Conservation (phyloP, 75 land plant species). For the Sequoiadendron giganteum region DNA sequence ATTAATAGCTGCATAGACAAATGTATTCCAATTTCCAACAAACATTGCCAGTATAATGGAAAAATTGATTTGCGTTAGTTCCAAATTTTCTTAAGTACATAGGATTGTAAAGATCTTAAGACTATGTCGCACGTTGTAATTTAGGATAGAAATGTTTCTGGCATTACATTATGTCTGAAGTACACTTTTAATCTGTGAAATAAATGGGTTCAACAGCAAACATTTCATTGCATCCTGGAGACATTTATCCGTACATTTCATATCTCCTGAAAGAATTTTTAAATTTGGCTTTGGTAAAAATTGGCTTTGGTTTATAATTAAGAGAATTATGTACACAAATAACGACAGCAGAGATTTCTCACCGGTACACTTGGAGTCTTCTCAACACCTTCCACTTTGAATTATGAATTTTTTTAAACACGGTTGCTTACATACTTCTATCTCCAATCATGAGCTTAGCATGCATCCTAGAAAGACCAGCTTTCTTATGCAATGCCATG, state of each 20-base stretch:
- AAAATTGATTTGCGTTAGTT: not conserved
- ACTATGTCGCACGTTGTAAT: not conserved
- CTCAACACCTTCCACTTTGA: slow-evolving; percentile 8
- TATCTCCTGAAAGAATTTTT: not conserved
- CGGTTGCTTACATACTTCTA: not conserved
- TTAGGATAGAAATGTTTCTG: not conserved
- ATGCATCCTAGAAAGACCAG: not conserved
- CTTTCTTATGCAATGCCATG: not conserved
- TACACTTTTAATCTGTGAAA: not conserved
- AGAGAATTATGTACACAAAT: not conserved
- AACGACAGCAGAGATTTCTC: slow-evolving; percentile 10
- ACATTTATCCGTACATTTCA: not conserved
- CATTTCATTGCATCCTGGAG: not conserved
- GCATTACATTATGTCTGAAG: not conserved
- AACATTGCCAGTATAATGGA: not conserved
- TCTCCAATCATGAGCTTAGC: not conserved
- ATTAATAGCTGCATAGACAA: not conserved
- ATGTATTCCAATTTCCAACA: not conserved
- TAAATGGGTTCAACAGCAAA: not conserved
- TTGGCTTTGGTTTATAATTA: not conserved
- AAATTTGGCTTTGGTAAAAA: not conserved
- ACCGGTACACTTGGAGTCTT: not conserved
- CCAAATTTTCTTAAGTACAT: not conserved
- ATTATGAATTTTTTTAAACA: not conserved
- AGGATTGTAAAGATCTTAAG: not conserved